Conservation (phyloP, 306 rosid species). For the Lotus japonicus region DNA sequence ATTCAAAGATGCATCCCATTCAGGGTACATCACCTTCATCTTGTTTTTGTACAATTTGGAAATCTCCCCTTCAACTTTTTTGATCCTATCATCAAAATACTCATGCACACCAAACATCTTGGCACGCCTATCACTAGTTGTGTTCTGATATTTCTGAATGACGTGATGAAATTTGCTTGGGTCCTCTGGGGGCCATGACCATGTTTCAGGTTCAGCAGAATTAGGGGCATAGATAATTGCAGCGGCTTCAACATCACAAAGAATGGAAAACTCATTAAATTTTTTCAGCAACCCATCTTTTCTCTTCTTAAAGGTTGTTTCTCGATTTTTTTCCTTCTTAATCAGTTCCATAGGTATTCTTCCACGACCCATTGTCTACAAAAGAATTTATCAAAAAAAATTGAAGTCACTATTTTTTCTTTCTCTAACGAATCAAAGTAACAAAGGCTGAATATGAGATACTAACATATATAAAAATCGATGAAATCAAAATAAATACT, state of each 20-base stretch:
- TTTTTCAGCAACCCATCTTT: not conserved
- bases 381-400: no score
- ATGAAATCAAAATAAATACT: no score
- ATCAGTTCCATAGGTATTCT: not conserved
- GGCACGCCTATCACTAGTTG: not conserved
- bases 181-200: no score
- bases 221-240: slow-evolving; percentile 7
- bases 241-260: not conserved
- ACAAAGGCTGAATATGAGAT: no score
- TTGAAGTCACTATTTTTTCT: no score
- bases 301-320: not conserved
- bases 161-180: not conserved
- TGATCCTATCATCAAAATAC: not conserved
- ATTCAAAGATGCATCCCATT: not conserved
- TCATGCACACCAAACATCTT: not conserved
- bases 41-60: not conserved
- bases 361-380: not conserved
- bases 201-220: not conserved
- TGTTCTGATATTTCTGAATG: not conserved
- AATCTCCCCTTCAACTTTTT: not conserved
- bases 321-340: not conserved
- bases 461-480: no score
- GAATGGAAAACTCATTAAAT: not conserved
- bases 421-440: no score
- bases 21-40: not conserved